Evolutionary conservation across 2,329 filamentous ascomycete genomes (phyloP).

Genomic region (Paecilomyces formosus): DNA sequence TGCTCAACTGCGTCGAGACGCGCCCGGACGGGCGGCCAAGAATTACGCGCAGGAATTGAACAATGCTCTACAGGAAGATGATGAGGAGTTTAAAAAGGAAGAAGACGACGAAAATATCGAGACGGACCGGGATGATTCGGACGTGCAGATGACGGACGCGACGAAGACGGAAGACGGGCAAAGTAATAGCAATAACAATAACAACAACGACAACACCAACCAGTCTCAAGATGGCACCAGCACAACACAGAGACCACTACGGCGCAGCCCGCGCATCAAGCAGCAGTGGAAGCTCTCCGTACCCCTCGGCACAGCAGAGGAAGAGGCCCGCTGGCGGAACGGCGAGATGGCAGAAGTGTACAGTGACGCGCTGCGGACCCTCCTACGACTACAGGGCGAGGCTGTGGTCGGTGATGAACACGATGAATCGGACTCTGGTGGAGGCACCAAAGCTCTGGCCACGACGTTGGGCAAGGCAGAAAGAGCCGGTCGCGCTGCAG

Average conservation of each 20-base stretch:
- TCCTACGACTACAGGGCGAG: constrained; percentile 33
- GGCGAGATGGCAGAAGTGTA: constrained; percentile 38
- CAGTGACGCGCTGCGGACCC: constrained; percentile 29
- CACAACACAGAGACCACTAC: neutral
- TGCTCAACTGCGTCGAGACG: constrained; percentile 38
- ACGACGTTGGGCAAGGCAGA: constrained; percentile 41
- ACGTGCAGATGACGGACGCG: constrained; percentile 32
- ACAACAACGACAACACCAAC: neutral
- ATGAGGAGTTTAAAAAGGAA: constrained; percentile 51
- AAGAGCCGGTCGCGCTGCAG: constrained; percentile 35
- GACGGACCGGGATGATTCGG: constrained; percentile 19
- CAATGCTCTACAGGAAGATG: constrained; percentile 28
- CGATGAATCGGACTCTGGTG: constrained; percentile 3
- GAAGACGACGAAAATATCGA: constrained; percentile 48
- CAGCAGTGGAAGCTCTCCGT: constrained; percentile 23
- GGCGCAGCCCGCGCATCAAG: constrained; percentile 3
- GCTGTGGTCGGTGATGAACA: constrained; percentile 11
- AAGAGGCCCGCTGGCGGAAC: constrained; percentile 30
- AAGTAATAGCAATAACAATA: neutral
- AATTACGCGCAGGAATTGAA: constrained; percentile 29
- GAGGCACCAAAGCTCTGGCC: constrained; percentile 29
- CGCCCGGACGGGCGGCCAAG: constrained; percentile 34
- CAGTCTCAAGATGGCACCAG: neutral
- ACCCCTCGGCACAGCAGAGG: constrained; percentile 24
- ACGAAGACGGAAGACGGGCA: constrained; percentile 3